Evolutionary conservation across 441 rosid species (phyloP), one percentile per base, ranked within the genome.

Genomic region (Euphorbia schlechtendalii): DNA sequence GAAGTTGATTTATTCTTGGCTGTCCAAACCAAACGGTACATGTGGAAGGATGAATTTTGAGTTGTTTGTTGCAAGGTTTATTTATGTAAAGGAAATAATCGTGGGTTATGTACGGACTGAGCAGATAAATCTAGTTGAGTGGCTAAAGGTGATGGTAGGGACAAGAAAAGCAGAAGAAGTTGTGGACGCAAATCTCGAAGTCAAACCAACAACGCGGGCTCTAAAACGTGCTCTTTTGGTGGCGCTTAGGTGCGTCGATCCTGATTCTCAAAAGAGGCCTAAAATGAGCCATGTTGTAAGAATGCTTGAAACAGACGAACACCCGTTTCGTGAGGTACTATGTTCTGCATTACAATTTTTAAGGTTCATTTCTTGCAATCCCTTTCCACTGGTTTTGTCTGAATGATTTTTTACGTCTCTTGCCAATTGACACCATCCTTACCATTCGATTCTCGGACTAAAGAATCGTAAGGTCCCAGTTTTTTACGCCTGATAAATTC

Each of bases 101-200:
- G 1, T 55, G 30, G 58, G 65, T 48, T n/a, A 13, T 14, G 34
- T 28, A 2, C 28, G 34, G 41, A 2, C 28, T 48, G 71, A 72
- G 64, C 78, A 93, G 98, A 94, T 91, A 56, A 89, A 94, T 77
- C 87, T 94, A 28, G 98, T 94, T 48, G 96, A 94, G 81, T 94
- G 98, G 99, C 72, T 91, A 46, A 94, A 94, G 80, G 82, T 86
- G 86, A 94, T 94, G 99, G 96, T 94, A 22, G 98, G 94, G 53
- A 85, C 87, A 64, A 78, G 88, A 72, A 80, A 92, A 76, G 86
- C 91, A 21, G 98, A 94, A 73, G 99, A 91, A 77, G 99, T 94
- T 60, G 82, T 79, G 61, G 99, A 94, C 64, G 84, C 85, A 53
- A 83, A 63, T 65, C 83, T 91, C 61, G 96, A 94, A 66, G 81